Percentiles rank a stretch among this genome's conserved stretches.
phyloP scores from a whole-genome alignment of 2,329 filamentous ascomycete genomes.

The Fusarium humuli region DNA sequence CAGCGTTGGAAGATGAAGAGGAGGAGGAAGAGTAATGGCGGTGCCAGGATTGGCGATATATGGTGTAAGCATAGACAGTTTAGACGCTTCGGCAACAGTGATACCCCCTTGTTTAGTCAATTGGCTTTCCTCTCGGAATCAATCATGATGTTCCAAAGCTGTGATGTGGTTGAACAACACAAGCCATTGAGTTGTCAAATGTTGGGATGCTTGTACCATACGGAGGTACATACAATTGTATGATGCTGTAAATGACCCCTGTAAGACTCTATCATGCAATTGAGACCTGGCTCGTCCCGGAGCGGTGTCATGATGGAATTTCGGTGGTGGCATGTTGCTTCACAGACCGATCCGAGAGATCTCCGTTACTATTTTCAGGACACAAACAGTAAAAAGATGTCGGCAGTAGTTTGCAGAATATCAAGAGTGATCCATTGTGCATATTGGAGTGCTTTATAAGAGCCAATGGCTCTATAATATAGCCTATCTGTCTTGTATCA shows the following conservation, averaged over 20 bases:
- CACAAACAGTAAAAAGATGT: background rate
- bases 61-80: slow-evolving; percentile 19
- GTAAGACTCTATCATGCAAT: slow-evolving; percentile 10
- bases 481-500: background rate
- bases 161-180: background rate
- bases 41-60: background rate
- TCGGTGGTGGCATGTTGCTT: background rate
- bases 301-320: slow-evolving; percentile 8
- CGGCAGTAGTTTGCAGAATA: too few species aligned
- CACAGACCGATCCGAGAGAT: background rate
- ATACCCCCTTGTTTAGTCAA: slow-evolving; percentile 39
- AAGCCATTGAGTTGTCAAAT: background rate
- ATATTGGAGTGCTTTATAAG: background rate
- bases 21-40: slow-evolving; percentile 38
- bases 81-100: slow-evolving; percentile 38
- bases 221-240: background rate
- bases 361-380: background rate
- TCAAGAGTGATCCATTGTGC: background rate
- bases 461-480: slow-evolving; percentile 30
- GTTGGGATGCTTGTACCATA: background rate
- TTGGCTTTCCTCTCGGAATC: slow-evolving; percentile 16
- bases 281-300: slow-evolving; percentile 17
- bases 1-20: slow-evolving; percentile 51
- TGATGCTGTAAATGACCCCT: background rate
- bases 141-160: background rate